These are phyloP conservation scores for Cynanchum wilfordii DNA, from an alignment of 257 asterid species.

Conservation along the genomic window DNA sequence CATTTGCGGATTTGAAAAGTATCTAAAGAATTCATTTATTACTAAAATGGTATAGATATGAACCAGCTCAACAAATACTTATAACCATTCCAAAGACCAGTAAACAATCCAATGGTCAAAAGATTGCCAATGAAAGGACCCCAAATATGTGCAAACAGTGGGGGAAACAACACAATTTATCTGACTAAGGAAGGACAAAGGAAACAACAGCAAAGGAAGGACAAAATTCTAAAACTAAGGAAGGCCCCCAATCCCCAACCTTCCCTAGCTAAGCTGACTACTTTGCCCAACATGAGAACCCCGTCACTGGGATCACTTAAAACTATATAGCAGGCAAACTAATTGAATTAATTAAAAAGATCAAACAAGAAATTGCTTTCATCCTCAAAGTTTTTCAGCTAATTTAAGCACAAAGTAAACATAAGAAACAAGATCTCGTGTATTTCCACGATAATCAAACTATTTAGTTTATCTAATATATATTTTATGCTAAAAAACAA, in stretches of 20 bases:
- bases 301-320: slow-evolving; percentile 21
- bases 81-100: slow-evolving; percentile 10
- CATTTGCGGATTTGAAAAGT: not conserved
- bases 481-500: slow-evolving; percentile 46
- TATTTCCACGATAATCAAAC: slow-evolving; percentile 12
- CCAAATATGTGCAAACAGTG: slow-evolving; percentile 35
- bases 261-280: slow-evolving; percentile 30
- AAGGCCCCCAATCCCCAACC: slow-evolving; percentile 31
- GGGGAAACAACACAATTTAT: slow-evolving; percentile 36
- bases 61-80: not conserved
- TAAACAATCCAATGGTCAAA: slow-evolving; percentile 12
- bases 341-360: slow-evolving; percentile 11
- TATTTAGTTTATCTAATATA: slow-evolving; percentile 13
- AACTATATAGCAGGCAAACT: not conserved
- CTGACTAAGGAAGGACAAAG: no score
- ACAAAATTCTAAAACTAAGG: slow-evolving; percentile 34
- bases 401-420: slow-evolving; percentile 17
- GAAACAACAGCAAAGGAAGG: slow-evolving; percentile 16
- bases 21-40: not conserved
- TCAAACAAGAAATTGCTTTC: slow-evolving; percentile 25
- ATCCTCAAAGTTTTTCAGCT: slow-evolving; percentile 36
- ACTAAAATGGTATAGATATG: not conserved
- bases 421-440: slow-evolving; percentile 16
- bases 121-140: not conserved
- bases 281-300: slow-evolving; percentile 25